phyloP scores from a whole-genome alignment of 108 stramenopile genomes.

The Nitzschia inconspicua region DNA sequence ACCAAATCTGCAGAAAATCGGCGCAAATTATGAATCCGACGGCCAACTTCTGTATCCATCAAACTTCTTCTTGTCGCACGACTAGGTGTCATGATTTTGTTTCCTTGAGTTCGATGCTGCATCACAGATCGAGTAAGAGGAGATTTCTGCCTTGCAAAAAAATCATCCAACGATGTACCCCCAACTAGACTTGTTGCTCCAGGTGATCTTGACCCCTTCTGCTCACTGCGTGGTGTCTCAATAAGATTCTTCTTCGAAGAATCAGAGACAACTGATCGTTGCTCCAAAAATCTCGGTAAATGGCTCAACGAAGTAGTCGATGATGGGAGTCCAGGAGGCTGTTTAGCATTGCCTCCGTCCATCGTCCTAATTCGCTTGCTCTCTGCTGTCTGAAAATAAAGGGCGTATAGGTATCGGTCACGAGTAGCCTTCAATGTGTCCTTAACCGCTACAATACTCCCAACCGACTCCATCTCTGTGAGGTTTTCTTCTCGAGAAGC shows the following conservation, averaged over 20 bases:
- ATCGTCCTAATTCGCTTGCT: constrained; percentile 19
- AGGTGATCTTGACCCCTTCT: no score
- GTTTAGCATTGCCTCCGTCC: neutral
- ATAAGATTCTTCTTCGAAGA: constrained; percentile 2
- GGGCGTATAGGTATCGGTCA: constrained; percentile 24
- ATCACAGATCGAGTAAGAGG: no score
- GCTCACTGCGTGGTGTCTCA: no score
- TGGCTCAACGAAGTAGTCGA: no score
- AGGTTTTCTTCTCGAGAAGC: constrained; percentile 17
- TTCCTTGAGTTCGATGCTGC: no score
- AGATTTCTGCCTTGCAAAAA: constrained; percentile 9
- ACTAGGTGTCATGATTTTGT: no score
- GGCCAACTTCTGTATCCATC: neutral
- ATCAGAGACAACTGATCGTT: neutral
- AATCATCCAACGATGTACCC: constrained; percentile 12
- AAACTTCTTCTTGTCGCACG: neutral
- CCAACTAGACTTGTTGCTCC: neutral
- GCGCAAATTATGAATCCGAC: constrained; percentile 11
- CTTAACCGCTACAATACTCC: no score
- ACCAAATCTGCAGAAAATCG: constrained; percentile 19
- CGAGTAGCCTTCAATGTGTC: constrained; percentile 29
- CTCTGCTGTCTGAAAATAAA: constrained; percentile 26
- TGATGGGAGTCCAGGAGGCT: no score
- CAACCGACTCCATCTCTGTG: neutral
- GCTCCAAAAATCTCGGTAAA: no score